These are phyloP conservation scores for Canavalia ensiformis DNA, from an alignment of 306 rosid species.

Conservation along the genomic window DNA sequence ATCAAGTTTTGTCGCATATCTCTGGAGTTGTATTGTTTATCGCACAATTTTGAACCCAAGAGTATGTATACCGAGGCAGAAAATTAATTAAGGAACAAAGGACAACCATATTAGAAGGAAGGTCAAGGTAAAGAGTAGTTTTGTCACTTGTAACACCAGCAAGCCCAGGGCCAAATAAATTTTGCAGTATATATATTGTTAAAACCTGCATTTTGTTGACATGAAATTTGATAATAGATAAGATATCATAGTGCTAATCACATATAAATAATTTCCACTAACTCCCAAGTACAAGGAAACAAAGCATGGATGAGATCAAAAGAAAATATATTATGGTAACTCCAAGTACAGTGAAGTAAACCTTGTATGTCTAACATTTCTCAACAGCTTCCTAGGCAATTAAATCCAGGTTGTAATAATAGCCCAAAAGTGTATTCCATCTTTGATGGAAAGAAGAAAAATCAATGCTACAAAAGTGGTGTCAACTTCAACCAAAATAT, in stretches of 20 bases:
- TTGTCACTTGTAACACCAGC: conserved; percentile 59
- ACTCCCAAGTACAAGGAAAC: too few species aligned
- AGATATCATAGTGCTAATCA: neutral
- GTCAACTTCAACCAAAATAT: neutral
- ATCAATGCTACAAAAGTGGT: neutral
- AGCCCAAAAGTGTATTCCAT: neutral
- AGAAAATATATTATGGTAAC: too few species aligned
- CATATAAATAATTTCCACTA: too few species aligned
- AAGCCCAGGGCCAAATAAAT: conserved; percentile 66
- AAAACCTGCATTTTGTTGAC: conserved; percentile 57
- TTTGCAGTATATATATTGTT: conserved; percentile 71
- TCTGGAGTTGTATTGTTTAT: neutral
- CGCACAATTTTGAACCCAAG: neutral
- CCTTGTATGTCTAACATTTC: neutral
- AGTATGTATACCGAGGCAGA: neutral
- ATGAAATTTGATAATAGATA: conserved; percentile 18
- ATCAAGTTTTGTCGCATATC: neutral
- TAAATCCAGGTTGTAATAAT: neutral
- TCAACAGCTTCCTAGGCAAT: neutral
- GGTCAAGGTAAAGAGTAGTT: conserved; percentile 68
- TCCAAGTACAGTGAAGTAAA: neutral
- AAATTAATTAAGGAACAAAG: neutral
- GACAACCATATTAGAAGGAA: conserved; percentile 82
- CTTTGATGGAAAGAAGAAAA: neutral
- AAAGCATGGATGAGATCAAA: too few species aligned